A percentile compares a stretch with the other conserved stretches of the same genome.
Conservation (phyloP, 2,329 filamentous ascomycete genomes). For the Emergomyces africanus region DNA sequence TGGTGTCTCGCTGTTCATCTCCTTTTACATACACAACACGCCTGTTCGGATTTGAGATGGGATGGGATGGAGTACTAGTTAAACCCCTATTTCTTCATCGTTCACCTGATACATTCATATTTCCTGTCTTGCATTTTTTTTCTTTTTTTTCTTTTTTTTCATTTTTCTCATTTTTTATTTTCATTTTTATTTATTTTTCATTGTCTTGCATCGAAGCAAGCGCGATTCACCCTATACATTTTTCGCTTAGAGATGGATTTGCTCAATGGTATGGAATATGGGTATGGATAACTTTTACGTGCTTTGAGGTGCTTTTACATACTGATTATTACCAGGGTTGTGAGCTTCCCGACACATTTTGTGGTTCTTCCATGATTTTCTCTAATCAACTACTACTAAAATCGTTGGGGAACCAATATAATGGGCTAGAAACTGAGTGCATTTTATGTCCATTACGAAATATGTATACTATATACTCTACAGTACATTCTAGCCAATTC, state of each 20-base stretch:
- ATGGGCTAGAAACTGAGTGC: too few relatives aligned
- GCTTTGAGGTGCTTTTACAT: too few relatives aligned
- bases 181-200: too few relatives aligned
- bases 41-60: neutral
- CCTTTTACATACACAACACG: neutral
- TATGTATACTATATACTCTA: too few relatives aligned
- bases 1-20: neutral
- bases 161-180: neutral
- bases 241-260: neutral
- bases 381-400: too few relatives aligned
- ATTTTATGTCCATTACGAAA: too few relatives aligned
- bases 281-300: neutral
- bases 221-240: neutral
- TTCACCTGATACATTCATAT: neutral
- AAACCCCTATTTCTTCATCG: neutral
- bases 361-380: too few relatives aligned
- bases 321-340: too few relatives aligned
- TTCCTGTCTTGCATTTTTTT: neutral
- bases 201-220: neutral
- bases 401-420: too few relatives aligned
- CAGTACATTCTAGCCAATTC: neutral
- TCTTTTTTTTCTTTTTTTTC: neutral
- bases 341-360: too few relatives aligned
- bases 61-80: neutral
- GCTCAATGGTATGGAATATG: neutral